Evolutionary conservation across 768 basidiomycete species (phyloP).

Genomic region (Piloderma croceum): DNA sequence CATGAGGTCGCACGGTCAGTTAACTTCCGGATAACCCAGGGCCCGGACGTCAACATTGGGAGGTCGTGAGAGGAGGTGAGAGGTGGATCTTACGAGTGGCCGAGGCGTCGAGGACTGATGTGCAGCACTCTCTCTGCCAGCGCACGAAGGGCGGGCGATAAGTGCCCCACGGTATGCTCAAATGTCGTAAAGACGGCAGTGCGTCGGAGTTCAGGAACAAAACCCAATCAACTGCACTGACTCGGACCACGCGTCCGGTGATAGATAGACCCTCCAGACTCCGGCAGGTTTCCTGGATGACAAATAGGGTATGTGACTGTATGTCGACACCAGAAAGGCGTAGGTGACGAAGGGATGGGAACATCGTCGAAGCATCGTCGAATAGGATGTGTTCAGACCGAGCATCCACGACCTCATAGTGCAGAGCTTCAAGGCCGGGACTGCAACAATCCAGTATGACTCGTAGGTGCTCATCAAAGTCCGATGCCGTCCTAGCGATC

Average conservation of each 20-base stretch:
- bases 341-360: constrained; percentile 33
- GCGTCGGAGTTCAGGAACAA: constrained; percentile 32
- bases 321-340: constrained; percentile 37
- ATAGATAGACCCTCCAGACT: constrained; percentile 38
- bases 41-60: too few species aligned
- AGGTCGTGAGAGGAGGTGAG: too few species aligned
- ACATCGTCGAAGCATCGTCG: constrained; percentile 20
- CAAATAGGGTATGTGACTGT: constrained; percentile 29
- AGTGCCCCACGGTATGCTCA: constrained; percentile 36
- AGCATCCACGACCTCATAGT: constrained; percentile 35
- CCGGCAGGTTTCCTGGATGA: constrained; percentile 30
- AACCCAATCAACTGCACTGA: constrained; percentile 38
- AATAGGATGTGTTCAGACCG: constrained; percentile 26
- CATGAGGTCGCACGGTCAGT: too few species aligned
- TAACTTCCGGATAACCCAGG: too few species aligned
- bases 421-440: constrained; percentile 37
- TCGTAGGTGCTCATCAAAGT: constrained; percentile 36
- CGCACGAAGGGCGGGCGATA: constrained; percentile 33
- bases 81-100: constrained; percentile 11
- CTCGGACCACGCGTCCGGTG: constrained; percentile 33
- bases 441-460: constrained; percentile 36
- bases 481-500: constrained; percentile 26
- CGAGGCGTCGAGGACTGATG: constrained; percentile 16
- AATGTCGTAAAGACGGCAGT: constrained; percentile 28
- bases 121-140: constrained; percentile 27